Base-by-base conservation (phyloP, 768 basidiomycete genomes). In the Galerina sulciceps region DNA sequence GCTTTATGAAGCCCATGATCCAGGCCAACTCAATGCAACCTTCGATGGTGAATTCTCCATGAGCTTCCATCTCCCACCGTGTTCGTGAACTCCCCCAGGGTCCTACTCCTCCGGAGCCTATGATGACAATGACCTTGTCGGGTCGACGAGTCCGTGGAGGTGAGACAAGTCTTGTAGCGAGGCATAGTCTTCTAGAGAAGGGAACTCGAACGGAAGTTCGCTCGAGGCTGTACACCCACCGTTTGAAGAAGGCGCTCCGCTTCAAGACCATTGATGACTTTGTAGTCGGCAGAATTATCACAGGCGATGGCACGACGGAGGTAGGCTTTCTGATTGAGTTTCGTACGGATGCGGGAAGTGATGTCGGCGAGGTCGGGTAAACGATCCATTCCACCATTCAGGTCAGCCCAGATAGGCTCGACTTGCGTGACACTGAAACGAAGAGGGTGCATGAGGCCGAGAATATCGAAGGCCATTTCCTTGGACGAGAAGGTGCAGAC, bases 401-500 rank as follows among this genome's bases (percentile, higher is more conserved):
- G 81, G 72, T 99, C 97, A 55, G 96, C 97, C 97, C 97, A 99
- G 71, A 99, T 96, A 9, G 97, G 96, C 72, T 99, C 96, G 44
- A 99, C 96, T 73, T 99, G 97, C 10, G 96, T 97, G 69, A 99
- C 96, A 75, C 96, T 97, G 86, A 99, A 99, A 53, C 99, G 85
- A 6, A 99, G 87, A 43, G 97, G 97, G 70, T 99, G 97, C 96
- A 99, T 99, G 49, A 99, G 84, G 59, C 97, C 96, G 54, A 99
- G 89, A 67, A 99, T 94, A 76, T 99, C 99, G 87, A 99, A 99
- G 0, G 97, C 96, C 97, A 99, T 99, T 77, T 99, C 97, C 79
- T 99, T 99, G 26, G 97, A 91, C 0, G 96, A 99, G 86, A 99
- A 99, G 1, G 97, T 99, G 64, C 97, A 87, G 58, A 97, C 93